A percentile compares a stretch with the other conserved stretches of the same genome.
phyloP scores from a whole-genome alignment of 176 grass and related monocot genomes.

The Carex pumila region DNA sequence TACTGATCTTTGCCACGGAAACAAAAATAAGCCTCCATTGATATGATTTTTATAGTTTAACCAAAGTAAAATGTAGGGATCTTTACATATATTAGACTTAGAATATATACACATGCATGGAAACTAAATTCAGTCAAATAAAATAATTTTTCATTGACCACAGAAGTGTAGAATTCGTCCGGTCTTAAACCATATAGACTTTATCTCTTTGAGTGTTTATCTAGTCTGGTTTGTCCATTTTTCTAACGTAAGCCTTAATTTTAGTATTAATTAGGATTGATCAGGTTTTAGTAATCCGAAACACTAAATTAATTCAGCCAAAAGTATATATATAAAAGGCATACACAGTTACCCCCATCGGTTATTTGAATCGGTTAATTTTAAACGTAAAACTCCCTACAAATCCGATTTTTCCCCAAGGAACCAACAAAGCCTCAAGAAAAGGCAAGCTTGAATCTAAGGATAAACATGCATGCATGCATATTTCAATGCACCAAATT shows the following conservation, averaged over 20 bases:
- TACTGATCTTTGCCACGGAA: too few species aligned
- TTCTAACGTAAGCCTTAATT: neutral
- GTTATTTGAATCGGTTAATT: neutral
- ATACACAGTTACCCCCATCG: neutral
- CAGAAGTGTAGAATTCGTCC: too few species aligned
- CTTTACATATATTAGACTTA: too few species aligned
- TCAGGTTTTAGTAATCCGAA: neutral
- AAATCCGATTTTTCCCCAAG: too few species aligned
- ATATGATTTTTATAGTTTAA: neutral
- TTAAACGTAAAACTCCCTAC: too few species aligned
- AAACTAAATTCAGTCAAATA: neutral
- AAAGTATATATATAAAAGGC: neutral
- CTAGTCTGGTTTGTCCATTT: neutral
- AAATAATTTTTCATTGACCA: neutral
- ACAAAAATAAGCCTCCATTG: neutral
- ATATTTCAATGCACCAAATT: neutral
- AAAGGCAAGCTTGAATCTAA: neutral
- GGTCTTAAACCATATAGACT: neutral
- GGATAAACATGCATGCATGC: neutral
- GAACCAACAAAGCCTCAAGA: too few species aligned
- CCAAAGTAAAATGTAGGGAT: neutral
- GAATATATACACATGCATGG: neutral
- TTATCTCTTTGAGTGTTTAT: neutral
- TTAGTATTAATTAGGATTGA: neutral
- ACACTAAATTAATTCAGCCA: neutral